Evolutionary conservation across 768 basidiomycete species (phyloP), one percentile per base, ranked within the genome.

Genomic region (Suillus plorans): DNA sequence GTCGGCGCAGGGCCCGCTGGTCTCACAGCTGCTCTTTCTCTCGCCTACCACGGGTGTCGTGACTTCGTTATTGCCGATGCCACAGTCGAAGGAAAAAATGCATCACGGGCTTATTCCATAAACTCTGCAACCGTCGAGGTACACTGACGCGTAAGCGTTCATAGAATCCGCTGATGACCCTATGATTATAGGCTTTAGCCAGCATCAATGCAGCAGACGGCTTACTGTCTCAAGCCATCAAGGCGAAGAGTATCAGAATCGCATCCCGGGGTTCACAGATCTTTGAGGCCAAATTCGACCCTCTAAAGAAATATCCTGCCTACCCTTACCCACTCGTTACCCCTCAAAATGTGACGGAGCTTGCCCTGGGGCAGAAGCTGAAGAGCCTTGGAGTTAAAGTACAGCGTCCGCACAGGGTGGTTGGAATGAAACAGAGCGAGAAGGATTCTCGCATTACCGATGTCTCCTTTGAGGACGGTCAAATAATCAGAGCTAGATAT

Each of bases 1-100:
- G 79, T 86, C 12, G 84, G 83, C 36, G 82, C 82, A 31, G 84
- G 85, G 20, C 85, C 85, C 28, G 69, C 78, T 0, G 85, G 85
- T 9, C 79, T 85, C 59, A 74, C 81, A 0, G 72, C 78, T 53
- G 85, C 84, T 28, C 69, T 84, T 18, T 79, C 84, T 20, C 79
- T 86, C 7, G 68, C 74, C 20, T 73, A 79, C 13, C 78, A 82
- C n/a, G 31, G 20, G 31, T 55, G 53, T 34, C 31, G 20, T n/a
- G 53, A 55, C 18, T 57, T 84, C 73, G 63, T 77, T 13, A 73
- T 82, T 14, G 80, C 81, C 25, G 81, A 84, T 61, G 73, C 71
- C 28, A 45, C 64, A 4, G 56, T 60, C 22, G 56, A 73, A 44
- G 74, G 74, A 52, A 67, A 72, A 59, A 71, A 74, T 52, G 68